phyloP scores from a whole-genome alignment of 2,329 filamentous ascomycete species.

The Chrysoporthe deuterocubensis region DNA sequence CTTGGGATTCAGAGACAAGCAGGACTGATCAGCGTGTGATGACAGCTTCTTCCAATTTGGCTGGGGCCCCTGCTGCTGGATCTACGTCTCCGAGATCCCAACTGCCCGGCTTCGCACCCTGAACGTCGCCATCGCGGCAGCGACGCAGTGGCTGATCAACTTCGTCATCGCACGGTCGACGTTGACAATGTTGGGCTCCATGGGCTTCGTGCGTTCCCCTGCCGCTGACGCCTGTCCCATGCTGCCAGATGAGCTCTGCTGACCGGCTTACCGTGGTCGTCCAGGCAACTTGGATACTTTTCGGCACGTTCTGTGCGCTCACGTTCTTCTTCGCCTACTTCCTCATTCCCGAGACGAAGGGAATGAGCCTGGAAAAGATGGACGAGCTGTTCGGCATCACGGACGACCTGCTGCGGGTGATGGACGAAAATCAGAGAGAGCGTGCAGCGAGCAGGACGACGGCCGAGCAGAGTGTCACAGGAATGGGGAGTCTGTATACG shows the following conservation, averaged over 20 bases:
- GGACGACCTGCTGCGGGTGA: constrained; percentile 40
- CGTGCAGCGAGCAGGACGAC: constrained; percentile 18
- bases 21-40: background rate
- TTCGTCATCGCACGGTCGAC: constrained; percentile 67
- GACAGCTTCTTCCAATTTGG: constrained; percentile 61
- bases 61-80: constrained; percentile 68
- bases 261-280: background rate
- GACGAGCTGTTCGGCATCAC: constrained; percentile 68
- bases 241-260: background rate
- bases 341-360: constrained; percentile 74
- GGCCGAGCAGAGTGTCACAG: background rate
- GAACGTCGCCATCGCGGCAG: constrained; percentile 64
- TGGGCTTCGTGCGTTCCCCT: constrained; percentile 45
- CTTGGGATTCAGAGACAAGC: too few relatives aligned
- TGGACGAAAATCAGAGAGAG: constrained; percentile 32
- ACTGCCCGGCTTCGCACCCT: constrained; percentile 60
- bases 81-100: constrained; percentile 66
- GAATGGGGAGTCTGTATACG: background rate
- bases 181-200: constrained; percentile 67
- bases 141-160: constrained; percentile 68
- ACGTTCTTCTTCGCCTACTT: constrained; percentile 71
- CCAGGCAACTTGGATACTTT: constrained; percentile 70
- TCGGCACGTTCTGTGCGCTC: constrained; percentile 65
- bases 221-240: background rate
- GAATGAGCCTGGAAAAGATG: constrained; percentile 65